These are phyloP conservation scores for Fraxinus greggii DNA, from an alignment of 305 asterid species.

Conservation along the genomic window DNA sequence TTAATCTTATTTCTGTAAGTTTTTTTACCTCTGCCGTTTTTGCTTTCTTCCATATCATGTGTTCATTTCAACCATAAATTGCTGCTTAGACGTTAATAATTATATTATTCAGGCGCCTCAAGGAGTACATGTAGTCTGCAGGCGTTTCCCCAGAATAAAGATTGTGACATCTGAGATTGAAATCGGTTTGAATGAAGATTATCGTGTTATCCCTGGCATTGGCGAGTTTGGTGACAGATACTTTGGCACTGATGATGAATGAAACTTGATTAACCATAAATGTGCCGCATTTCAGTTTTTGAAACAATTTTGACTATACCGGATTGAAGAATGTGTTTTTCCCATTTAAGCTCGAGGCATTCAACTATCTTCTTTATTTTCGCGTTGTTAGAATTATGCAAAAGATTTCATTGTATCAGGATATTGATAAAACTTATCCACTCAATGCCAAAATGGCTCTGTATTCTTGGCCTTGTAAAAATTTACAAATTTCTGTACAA, in stretches of 20 bases:
- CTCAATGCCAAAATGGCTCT: neutral
- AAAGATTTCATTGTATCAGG: neutral
- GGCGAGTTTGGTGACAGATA: slow-evolving; percentile 97
- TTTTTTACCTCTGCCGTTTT: neutral
- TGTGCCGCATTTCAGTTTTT: slow-evolving; percentile 19
- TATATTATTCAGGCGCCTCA: slow-evolving; percentile 72
- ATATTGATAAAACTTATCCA: neutral
- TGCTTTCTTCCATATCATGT: neutral
- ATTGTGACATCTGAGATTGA: slow-evolving; percentile 99
- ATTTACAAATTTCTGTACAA: neutral
- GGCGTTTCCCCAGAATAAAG: slow-evolving; percentile 75
- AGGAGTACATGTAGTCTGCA: slow-evolving; percentile 90
- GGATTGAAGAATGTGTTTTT: neutral
- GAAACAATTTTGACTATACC: slow-evolving; percentile 14
- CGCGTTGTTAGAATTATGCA: neutral
- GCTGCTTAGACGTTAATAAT: neutral
- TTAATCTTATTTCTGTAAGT: slow-evolving; percentile 88
- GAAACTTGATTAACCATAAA: slow-evolving; percentile 24
- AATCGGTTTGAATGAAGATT: slow-evolving; percentile 71
- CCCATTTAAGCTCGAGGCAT: neutral
- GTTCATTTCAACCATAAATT: neutral
- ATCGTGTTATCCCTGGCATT: slow-evolving; percentile 92
- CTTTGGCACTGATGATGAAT: slow-evolving; percentile 89
- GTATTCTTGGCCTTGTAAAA: neutral
- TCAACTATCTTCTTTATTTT: neutral